phyloP scores from a whole-genome alignment of 2,329 filamentous ascomycete genomes.

The Cercospora sojina region DNA sequence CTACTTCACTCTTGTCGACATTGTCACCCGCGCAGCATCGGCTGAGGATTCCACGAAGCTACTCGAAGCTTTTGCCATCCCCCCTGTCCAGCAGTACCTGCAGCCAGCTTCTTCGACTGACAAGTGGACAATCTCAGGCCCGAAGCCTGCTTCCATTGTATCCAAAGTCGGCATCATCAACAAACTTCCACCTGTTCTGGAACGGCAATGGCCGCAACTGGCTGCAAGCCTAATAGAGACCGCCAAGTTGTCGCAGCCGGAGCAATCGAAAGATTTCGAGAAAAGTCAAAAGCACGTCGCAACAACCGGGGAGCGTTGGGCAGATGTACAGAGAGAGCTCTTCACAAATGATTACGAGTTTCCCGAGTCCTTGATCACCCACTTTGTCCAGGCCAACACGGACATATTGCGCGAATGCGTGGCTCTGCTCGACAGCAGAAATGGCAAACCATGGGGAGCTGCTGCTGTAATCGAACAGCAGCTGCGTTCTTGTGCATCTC shows the following conservation, averaged over 20 bases:
- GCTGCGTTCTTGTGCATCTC: constrained; percentile 45
- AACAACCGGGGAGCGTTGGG: constrained; percentile 62
- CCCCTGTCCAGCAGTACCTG: constrained; percentile 56
- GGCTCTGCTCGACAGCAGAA: constrained; percentile 51
- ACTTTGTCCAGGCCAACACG: constrained; percentile 40
- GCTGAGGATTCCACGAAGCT: constrained; percentile 51
- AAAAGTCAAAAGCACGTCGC: constrained; percentile 69
- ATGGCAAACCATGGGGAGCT: constrained; percentile 67
- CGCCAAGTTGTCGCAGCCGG: constrained; percentile 74
- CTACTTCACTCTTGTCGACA: constrained; percentile 65
- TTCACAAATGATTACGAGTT: constrained; percentile 33
- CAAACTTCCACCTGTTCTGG: constrained; percentile 44
- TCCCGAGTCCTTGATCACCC: constrained; percentile 24
- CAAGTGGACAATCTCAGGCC: constrained; percentile 53
- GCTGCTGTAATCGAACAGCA: constrained; percentile 58
- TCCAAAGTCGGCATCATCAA: constrained; percentile 31
- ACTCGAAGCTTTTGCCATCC: constrained; percentile 50
- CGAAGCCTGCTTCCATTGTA: constrained; percentile 47
- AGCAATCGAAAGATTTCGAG: constrained; percentile 74
- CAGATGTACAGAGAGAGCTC: constrained; percentile 54
- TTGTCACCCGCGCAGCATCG: constrained; percentile 33
- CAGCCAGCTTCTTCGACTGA: constrained; percentile 46
- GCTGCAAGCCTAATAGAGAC: constrained; percentile 61
- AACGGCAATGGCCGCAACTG: constrained; percentile 61
- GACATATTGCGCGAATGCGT: constrained; percentile 52